These are phyloP conservation scores for Coemansia sp. DNA, from an alignment of 371 early-diverging fungal genomes.

Conservation along the genomic window DNA sequence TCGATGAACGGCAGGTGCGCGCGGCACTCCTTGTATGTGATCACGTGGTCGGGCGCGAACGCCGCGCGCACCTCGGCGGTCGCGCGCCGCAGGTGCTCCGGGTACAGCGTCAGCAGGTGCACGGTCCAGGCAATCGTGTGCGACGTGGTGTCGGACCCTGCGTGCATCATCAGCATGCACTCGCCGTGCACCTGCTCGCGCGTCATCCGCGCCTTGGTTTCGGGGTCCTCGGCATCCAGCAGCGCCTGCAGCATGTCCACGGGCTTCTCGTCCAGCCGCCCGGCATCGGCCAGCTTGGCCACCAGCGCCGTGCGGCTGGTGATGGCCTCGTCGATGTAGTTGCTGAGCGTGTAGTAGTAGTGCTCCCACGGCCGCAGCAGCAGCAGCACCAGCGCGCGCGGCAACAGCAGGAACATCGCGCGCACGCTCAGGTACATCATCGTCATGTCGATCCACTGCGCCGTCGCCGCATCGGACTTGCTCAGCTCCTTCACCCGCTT, in stretches of 20 bases:
- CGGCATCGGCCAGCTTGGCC: neutral
- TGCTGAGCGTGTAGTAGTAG: constrained; percentile 14
- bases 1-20: constrained; percentile 33
- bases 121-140: constrained; percentile 35
- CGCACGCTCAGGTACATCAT: constrained; percentile 13
- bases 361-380: constrained; percentile 26
- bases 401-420: constrained; percentile 15
- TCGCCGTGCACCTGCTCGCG: constrained; percentile 27
- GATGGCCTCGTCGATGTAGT: constrained; percentile 18
- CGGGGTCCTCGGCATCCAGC: constrained; percentile 39
- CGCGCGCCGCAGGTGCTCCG: constrained; percentile 17
- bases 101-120: constrained; percentile 43
- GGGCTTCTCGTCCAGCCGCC: constrained; percentile 5
- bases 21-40: constrained; percentile 24
- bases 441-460: constrained; percentile 23
- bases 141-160: constrained; percentile 42
- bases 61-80: constrained; percentile 21
- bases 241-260: constrained; percentile 38
- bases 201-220: constrained; percentile 18
- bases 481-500: constrained; percentile 22
- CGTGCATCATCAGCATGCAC: constrained; percentile 25
- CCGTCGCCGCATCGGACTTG: constrained; percentile 5
- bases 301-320: constrained; percentile 5
- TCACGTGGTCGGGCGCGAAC: constrained; percentile 15
- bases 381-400: neutral